phyloP scores from a whole-genome alignment of 768 basidiomycete species.

The Pisolithus tinctorius region DNA sequence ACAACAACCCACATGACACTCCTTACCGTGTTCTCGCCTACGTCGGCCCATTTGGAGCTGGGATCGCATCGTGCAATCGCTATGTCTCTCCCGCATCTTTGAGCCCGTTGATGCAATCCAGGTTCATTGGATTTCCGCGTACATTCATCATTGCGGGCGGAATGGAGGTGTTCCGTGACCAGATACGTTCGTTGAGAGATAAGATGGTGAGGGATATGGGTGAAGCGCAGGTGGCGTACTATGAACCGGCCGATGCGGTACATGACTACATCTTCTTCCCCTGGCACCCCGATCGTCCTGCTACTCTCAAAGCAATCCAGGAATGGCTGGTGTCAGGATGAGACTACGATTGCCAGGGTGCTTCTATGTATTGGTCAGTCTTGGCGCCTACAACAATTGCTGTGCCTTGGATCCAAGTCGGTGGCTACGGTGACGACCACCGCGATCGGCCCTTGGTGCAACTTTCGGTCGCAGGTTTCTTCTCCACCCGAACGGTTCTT shows the following conservation, averaged over 20 bases:
- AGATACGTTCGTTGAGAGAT: constrained; percentile 17
- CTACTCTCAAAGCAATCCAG: background rate
- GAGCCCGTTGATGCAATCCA: constrained; percentile 1
- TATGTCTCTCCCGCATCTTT: constrained; percentile 11
- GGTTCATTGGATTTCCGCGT: constrained; percentile 20
- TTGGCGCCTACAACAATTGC: too few relatives aligned
- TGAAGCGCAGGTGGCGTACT: constrained; percentile 11
- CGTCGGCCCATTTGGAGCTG: constrained; percentile 7
- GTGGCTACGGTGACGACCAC: too few relatives aligned
- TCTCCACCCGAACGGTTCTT: too few relatives aligned
- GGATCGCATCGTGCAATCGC: constrained; percentile 1
- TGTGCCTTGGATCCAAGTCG: too few relatives aligned
- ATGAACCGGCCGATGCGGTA: constrained; percentile 12
- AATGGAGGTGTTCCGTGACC: constrained; percentile 23
- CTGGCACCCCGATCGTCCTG: constrained; percentile 7
- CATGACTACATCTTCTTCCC: constrained; percentile 17
- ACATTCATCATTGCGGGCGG: constrained; percentile 23
- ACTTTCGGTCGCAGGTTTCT: too few relatives aligned
- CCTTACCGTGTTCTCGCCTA: constrained; percentile 1
- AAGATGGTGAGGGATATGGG: constrained; percentile 21
- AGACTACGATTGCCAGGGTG: too few relatives aligned
- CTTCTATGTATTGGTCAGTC: too few relatives aligned
- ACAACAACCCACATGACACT: background rate
- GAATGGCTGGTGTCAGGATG: background rate
- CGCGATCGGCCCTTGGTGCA: too few relatives aligned